Conservation (phyloP, 116 monocot species). For the Zostera marina region DNA sequence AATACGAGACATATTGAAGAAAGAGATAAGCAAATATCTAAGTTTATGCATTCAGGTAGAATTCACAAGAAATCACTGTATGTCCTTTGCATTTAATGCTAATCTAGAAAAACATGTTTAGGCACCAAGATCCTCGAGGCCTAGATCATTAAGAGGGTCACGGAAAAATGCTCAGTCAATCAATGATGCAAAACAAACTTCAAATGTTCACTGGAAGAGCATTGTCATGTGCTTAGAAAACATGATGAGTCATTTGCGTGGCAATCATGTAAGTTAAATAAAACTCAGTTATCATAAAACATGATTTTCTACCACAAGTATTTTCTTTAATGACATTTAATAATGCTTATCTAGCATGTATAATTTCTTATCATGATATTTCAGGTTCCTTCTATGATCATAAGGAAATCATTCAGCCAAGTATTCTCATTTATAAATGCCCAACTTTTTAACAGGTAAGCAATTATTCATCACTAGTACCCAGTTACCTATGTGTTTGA, state of each 20-base stretch:
- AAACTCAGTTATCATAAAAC: background rate
- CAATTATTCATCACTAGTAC: background rate
- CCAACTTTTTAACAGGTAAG: conserved; percentile 89
- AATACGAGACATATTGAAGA: conserved; percentile 89
- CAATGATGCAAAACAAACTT: conserved; percentile 65
- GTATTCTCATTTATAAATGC: conserved; percentile 91
- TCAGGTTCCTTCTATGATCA: conserved; percentile 84
- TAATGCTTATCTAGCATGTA: background rate
- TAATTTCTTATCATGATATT: conserved; percentile 3
- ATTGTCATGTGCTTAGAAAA: conserved; percentile 75
- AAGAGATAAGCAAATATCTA: conserved; percentile 83
- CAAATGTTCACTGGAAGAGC: conserved; percentile 77
- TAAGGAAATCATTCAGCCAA: conserved; percentile 72
- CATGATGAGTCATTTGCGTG: conserved; percentile 27
- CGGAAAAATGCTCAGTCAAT: conserved; percentile 55
- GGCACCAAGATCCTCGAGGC: conserved; percentile 62
- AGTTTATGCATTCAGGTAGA: conserved; percentile 87
- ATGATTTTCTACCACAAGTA: background rate
- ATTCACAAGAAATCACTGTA: background rate
- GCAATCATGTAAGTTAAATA: conserved; percentile 35
- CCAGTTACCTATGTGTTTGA: too few species aligned
- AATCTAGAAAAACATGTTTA: conserved; percentile 11
- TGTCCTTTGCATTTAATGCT: too few species aligned
- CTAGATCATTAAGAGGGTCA: conserved; percentile 49
- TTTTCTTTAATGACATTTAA: background rate